Evolutionary conservation across 192 early-diverging fungal genomes (phyloP).

Genomic region (Mortierella alpina): DNA sequence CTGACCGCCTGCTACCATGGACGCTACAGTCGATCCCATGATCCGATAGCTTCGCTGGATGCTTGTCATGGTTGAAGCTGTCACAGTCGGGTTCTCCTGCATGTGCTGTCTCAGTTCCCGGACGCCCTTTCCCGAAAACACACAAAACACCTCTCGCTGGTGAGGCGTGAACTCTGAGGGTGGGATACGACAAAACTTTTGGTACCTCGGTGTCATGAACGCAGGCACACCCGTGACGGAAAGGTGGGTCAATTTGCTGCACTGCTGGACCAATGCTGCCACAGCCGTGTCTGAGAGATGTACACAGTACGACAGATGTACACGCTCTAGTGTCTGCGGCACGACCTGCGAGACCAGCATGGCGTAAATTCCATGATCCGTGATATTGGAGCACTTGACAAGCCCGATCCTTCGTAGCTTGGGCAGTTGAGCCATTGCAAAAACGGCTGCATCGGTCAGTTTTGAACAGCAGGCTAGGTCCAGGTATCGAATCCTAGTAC

Average conservation of each 20-base stretch:
- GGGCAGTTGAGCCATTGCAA: slow-evolving; percentile 63
- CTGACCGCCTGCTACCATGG: slow-evolving; percentile 39
- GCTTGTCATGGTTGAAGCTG: slow-evolving; percentile 13
- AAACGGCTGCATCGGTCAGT: slow-evolving; percentile 63
- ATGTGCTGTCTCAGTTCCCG: slow-evolving; percentile 60
- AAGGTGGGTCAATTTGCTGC: slow-evolving; percentile 62
- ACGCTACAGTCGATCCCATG: slow-evolving; percentile 38
- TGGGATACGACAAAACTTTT: slow-evolving; percentile 62
- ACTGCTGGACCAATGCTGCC: slow-evolving; percentile 57
- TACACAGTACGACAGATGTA: slow-evolving; percentile 67
- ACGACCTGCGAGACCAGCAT: slow-evolving; percentile 57
- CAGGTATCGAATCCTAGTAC: slow-evolving; percentile 66
- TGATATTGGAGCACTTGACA: slow-evolving; percentile 70
- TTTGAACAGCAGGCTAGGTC: slow-evolving; percentile 67
- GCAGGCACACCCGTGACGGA: slow-evolving; percentile 66
- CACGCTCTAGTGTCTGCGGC: slow-evolving; percentile 61
- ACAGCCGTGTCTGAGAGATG: slow-evolving; percentile 62
- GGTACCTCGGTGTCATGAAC: slow-evolving; percentile 60
- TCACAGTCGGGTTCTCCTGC: slow-evolving; percentile 28
- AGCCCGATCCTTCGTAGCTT: slow-evolving; percentile 68
- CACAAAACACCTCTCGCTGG: slow-evolving; percentile 68
- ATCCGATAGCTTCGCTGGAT: slow-evolving; percentile 41
- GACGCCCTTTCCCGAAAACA: slow-evolving; percentile 69
- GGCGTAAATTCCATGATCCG: slow-evolving; percentile 62
- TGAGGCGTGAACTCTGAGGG: slow-evolving; percentile 66